These are phyloP conservation scores for Leonotis leonurus DNA, from an alignment of 257 asterid genomes.

Conservation along the genomic window DNA sequence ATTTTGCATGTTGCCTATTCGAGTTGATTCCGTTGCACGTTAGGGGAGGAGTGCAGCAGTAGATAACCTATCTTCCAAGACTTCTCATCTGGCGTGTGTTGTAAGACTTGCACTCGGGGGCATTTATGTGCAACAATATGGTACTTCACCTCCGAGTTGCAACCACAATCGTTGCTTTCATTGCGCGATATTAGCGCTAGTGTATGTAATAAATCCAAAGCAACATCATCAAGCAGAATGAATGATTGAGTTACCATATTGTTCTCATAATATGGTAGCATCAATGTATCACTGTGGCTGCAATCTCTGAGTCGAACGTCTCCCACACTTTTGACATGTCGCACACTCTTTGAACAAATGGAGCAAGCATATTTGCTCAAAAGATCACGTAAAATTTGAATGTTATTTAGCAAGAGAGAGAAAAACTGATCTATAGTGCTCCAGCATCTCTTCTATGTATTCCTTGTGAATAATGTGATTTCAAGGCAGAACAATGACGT, in stretches of 20 bases:
- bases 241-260: conserved; percentile 27
- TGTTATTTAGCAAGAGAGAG: not conserved
- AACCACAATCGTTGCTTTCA: conserved; percentile 62
- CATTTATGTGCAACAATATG: conserved; percentile 63
- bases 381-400: not conserved
- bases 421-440: conserved; percentile 68
- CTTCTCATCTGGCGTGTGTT: conserved; percentile 58
- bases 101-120: conserved; percentile 59
- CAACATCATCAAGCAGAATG: too few species aligned
- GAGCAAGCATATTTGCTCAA: conserved; percentile 66
- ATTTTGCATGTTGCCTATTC: too few species aligned
- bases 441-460: conserved; percentile 77
- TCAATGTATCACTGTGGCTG: conserved; percentile 80
- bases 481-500: conserved; percentile 64
- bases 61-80: not conserved
- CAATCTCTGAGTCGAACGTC: conserved; percentile 70
- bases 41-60: not conserved
- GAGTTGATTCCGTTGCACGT: conserved; percentile 21
- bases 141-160: conserved; percentile 48
- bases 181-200: conserved; percentile 24
- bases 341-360: conserved; percentile 66
- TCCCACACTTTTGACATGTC: conserved; percentile 93
- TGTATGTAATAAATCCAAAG: too few species aligned
- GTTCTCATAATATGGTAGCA: conserved; percentile 57
- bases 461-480: conserved; percentile 82